Base-by-base conservation (phyloP, 2,329 filamentous ascomycete species). In the Chaetomiaceae sp. region DNA sequence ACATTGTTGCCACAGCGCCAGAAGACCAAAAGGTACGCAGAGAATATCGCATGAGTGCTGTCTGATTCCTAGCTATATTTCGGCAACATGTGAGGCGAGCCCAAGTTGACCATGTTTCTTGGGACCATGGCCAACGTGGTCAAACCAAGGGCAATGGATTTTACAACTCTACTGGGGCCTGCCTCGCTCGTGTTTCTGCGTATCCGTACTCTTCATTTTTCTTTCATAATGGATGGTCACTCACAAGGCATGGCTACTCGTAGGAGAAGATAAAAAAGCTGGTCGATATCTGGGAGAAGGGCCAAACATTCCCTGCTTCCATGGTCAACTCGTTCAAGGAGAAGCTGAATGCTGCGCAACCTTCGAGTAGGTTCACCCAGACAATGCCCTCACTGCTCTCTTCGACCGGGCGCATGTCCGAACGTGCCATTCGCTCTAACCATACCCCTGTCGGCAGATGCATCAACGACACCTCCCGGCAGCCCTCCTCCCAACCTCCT, bases 271-370 rank as follows among this genome's bases (percentile, higher is more conserved):
- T 97, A 71, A 85, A 80, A 68, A 97, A 97, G 71, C 81, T 99
- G 63, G 77, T 97, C 73, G 91, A 96, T 68, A 99, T 99, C 62
- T 99, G 94, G 94, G 91, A 96, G 69, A 94, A 94, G 66, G 90
- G 89, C 60, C 86, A 87, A 67, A 97, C 91, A 20, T 97, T 99
- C 70, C 90, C 94, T 23, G 69, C 79, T 37, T 71, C 84, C 49
- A 86, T 96, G 82, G 81, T 99, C 63, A 77, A 78, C 58, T 82
- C 82, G 33, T 95, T 95, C 78, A 92, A 90, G 73, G 80, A 89
- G 67, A 91, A 89, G 71, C 70, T 95, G 64, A 85, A 78, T 58
- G 77, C 82, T 56, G 75, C 80, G 45, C 67, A 75, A 54, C 70
- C 75, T 61, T 76, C 80, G 66, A 83, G 86, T 90, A 89, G 77